Percentiles rank a stretch among this genome's conserved stretches.
These are phyloP conservation scores for Boeremia exigua DNA, from an alignment of 2,329 filamentous ascomycete species.

Conservation along the genomic window DNA sequence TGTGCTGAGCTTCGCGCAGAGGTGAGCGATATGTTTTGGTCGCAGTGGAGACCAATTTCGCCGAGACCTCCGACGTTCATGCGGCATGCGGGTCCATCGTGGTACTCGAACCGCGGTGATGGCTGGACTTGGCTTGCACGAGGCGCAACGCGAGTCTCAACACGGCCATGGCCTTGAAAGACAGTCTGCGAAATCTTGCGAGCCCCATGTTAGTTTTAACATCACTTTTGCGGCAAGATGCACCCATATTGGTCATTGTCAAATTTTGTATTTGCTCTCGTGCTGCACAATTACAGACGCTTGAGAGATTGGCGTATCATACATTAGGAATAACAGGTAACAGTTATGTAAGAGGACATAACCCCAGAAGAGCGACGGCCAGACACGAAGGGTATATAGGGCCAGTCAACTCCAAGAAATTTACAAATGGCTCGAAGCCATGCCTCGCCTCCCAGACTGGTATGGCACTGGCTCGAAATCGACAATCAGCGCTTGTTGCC, in stretches of 20 bases:
- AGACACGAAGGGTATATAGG: constrained; percentile 31
- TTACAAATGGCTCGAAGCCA: constrained; percentile 40
- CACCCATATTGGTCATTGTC: constrained; percentile 14
- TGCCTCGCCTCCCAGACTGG: constrained; percentile 23
- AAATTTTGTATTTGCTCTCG: constrained; percentile 46
- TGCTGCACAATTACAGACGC: constrained; percentile 39
- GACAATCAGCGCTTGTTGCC: constrained; percentile 38
- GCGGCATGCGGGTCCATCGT: constrained; percentile 21
- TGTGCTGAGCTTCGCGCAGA: constrained; percentile 2
- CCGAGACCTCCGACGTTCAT: constrained; percentile 27
- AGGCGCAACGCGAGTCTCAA: constrained; percentile 7
- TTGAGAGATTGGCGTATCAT: constrained; percentile 44
- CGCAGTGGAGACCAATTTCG: constrained; percentile 23
- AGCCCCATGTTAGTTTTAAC: background rate
- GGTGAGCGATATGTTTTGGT: constrained; percentile 17
- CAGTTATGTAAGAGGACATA: constrained; percentile 50
- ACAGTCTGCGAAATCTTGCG: background rate
- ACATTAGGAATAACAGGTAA: constrained; percentile 53
- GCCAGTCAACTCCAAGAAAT: constrained; percentile 45
- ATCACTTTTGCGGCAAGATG: background rate
- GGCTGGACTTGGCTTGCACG: constrained; percentile 10
- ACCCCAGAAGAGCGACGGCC: constrained; percentile 41
- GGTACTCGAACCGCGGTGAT: constrained; percentile 19
- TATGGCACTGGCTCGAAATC: constrained; percentile 27
- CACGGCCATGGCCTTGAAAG: background rate